Evolutionary conservation across 2,329 filamentous ascomycete species (phyloP), one percentile per base, ranked within the genome.

Genomic region (Beauveria scarabaeidicola): DNA sequence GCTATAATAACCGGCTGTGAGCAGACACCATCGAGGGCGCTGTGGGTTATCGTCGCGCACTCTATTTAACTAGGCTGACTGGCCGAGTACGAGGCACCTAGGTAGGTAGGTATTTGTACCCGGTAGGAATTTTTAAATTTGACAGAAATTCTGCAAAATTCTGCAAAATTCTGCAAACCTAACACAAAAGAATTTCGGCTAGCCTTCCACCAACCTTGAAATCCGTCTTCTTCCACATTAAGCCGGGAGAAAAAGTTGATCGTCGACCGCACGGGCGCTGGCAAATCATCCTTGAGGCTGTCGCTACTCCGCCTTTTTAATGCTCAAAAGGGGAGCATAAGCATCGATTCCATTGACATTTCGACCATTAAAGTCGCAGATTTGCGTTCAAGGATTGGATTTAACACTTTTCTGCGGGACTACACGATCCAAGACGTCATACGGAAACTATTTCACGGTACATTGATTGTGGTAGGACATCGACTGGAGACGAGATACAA

Each of bases 331-430:
- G 56, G 56, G 10, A 21, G 47, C 17, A 46, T 58, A 29, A 38
- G 38, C n/a, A 58, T 58, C 13, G 63, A 65, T 32, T 46, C 54
- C 5, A 2, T 52, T 5, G 48, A 57, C 13, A 47, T 61, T 21
- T 50, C 52, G 6, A 36, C 52, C 7, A 32, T 65, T 6, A 60
- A 58, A 1, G 44, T 56, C 7, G 48, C 48, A 9, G 46, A 38
- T 5, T n/a, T 64, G n/a, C 50, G 64, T 25, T 52, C 55, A 5
- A 48, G 61, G 10, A 59, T 65, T 38, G 59, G 58, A 7, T 61
- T 61, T 13, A 6, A 56, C 54, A 8, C 52, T 59, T 21, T 54
- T 44, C 17, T 2, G 17, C 8, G 52, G 52, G 3, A 54, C 52
- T 13, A 17, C 44, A n/a, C 52, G 52, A 32, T 54, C 52, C 38